phyloP scores from a whole-genome alignment of 192 early-diverging fungal genomes.

The Glomus cerebriforme region DNA sequence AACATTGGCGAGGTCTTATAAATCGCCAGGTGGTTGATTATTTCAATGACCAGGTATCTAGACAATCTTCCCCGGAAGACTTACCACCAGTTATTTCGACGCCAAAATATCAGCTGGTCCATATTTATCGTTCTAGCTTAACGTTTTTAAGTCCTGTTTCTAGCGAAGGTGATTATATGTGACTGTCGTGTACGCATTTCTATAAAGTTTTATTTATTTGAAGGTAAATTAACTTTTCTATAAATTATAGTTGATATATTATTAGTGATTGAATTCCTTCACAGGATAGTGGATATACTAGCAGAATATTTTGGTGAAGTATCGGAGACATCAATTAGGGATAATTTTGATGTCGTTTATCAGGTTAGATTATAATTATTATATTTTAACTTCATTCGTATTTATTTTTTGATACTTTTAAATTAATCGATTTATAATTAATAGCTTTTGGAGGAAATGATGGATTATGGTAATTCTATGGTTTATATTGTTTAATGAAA shows the following conservation, averaged over 20 bases:
- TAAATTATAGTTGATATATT: conserved; percentile 68
- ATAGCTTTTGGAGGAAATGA: conserved; percentile 89
- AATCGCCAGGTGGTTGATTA: conserved; percentile 62
- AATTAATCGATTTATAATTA: not conserved
- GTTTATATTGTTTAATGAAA: not conserved
- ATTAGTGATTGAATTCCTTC: conserved; percentile 83
- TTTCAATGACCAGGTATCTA: conserved; percentile 62
- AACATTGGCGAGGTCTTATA: conserved; percentile 78
- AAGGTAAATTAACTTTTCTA: not conserved
- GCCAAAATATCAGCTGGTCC: conserved; percentile 64
- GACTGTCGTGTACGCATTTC: not conserved
- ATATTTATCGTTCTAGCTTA: conserved; percentile 68
- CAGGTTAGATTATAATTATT: conserved; percentile 49
- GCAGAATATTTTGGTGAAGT: conserved; percentile 83
- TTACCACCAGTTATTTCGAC: conserved; percentile 66
- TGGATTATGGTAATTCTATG: conserved; percentile 69
- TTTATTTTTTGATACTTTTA: not conserved
- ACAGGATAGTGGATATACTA: conserved; percentile 76
- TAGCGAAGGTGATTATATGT: conserved; percentile 62
- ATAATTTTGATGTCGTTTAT: conserved; percentile 91
- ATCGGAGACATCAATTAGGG: conserved; percentile 81
- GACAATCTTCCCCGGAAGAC: conserved; percentile 61
- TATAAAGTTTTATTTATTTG: too few species aligned
- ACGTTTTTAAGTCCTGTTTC: conserved; percentile 77
- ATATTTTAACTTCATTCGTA: too few species aligned